Conservation (phyloP, 176 grass and related monocot genomes). For the Carex scoparia region DNA sequence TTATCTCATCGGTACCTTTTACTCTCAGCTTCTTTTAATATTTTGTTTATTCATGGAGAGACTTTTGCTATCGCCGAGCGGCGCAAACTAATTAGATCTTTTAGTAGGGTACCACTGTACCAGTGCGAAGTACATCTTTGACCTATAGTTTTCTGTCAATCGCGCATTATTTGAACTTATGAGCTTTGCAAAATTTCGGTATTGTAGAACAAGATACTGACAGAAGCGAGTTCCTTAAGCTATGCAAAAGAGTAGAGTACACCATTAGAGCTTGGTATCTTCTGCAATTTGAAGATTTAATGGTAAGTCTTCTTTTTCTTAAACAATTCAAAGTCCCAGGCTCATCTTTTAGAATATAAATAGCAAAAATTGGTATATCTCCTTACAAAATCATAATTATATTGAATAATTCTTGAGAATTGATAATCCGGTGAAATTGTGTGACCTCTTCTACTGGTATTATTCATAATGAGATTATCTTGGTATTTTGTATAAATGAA, state of each 20-base stretch:
- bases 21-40: neutral
- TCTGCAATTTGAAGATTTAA: constrained; percentile 81
- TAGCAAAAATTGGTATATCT: neutral
- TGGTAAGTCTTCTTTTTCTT: constrained; percentile 33
- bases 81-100: neutral
- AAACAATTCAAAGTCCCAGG: neutral
- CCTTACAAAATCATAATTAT: neutral
- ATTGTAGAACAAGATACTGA: constrained; percentile 48
- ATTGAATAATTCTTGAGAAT: neutral
- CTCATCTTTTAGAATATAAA: neutral
- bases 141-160: neutral
- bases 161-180: neutral
- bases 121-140: neutral
- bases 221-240: constrained; percentile 52
- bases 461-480: neutral
- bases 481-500: neutral
- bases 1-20: constrained; percentile 49
- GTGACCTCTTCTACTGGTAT: neutral
- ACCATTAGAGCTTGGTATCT: constrained; percentile 89
- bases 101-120: neutral
- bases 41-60: neutral
- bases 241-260: constrained; percentile 76
- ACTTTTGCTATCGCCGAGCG: neutral
- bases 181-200: neutral
- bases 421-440: neutral